Conservation (phyloP, 805 yeast genomes). For the Candida coquimbonensis region DNA sequence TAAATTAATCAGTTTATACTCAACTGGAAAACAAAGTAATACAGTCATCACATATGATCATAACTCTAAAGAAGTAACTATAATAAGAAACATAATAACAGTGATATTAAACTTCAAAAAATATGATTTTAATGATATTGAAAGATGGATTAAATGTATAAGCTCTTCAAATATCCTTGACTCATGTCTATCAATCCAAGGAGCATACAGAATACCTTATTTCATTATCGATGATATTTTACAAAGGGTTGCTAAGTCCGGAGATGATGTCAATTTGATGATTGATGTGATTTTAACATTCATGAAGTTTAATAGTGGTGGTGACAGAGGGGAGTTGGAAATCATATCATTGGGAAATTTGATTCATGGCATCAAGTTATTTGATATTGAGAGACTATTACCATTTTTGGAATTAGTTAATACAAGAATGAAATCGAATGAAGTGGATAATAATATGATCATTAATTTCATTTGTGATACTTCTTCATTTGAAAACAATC, state of each 20-base stretch:
- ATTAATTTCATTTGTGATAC: constrained; percentile 6
- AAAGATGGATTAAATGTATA: constrained; percentile 21
- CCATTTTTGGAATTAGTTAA: constrained; percentile 1
- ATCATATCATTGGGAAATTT: constrained; percentile 5
- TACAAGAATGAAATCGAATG: constrained; percentile 1
- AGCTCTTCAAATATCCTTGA: constrained; percentile 25
- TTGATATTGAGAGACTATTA: constrained; percentile 4
- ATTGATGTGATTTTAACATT: neutral
- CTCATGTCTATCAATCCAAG: constrained; percentile 28
- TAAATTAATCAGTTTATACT: neutral
- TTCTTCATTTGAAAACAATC: neutral
- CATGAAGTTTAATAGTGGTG: no score
- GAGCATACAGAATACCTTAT: constrained; percentile 29
- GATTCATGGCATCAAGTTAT: constrained; percentile 12
- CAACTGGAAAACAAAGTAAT: constrained; percentile 1
- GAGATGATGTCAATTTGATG: constrained; percentile 11
- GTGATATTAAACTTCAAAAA: neutral
- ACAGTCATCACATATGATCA: no score
- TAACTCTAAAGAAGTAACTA: neutral
- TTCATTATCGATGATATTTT: constrained; percentile 34
- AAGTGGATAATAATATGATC: constrained; percentile 5
- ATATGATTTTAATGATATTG: constrained; percentile 7
- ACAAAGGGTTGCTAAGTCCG: constrained; percentile 25
- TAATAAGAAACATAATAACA: no score
- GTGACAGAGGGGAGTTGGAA: no score